phyloP scores from a whole-genome alignment of 352 stramenopile genomes.

The Pythium rhizo-oryzae region DNA sequence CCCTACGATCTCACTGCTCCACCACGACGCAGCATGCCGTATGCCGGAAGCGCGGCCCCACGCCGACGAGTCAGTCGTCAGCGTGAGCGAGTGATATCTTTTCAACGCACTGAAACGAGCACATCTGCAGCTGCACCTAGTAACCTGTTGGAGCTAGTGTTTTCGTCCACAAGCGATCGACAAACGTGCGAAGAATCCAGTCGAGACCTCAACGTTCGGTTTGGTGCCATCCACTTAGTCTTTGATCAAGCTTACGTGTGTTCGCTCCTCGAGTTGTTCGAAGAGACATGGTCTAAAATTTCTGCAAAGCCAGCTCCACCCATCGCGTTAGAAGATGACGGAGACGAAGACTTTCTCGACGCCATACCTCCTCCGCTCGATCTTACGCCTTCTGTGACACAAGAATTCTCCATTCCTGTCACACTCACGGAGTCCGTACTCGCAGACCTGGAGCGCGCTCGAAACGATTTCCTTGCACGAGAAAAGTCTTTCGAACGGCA shows the following conservation, averaged over 20 bases:
- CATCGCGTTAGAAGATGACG: conserved; percentile 26
- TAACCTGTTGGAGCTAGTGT: conserved; percentile 72
- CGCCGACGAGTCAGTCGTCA: conserved; percentile 42
- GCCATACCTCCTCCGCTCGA: conserved; percentile 54
- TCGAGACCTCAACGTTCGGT: conserved; percentile 65
- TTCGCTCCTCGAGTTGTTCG: conserved; percentile 73
- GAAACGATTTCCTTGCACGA: conserved; percentile 57
- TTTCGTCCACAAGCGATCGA: conserved; percentile 58
- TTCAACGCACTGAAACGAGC: conserved; percentile 37
- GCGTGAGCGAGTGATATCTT: conserved; percentile 69
- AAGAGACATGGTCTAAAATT: conserved; percentile 66
- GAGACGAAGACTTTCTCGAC: conserved; percentile 38
- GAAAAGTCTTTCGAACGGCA: conserved; percentile 13
- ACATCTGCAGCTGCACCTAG: conserved; percentile 28
- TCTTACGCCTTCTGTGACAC: conserved; percentile 55
- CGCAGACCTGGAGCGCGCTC: conserved; percentile 78
- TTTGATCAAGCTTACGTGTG: conserved; percentile 88
- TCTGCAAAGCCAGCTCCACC: conserved; percentile 30
- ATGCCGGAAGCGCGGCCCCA: conserved; percentile 31
- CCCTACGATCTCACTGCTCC: conserved; percentile 67
- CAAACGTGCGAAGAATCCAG: conserved; percentile 55
- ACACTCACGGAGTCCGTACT: conserved; percentile 81
- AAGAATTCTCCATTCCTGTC: conserved; percentile 75
- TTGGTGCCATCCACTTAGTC: conserved; percentile 80
- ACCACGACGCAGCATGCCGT: conserved; percentile 42